These are phyloP conservation scores for Cladosporium sp. DNA, from an alignment of 2,329 filamentous ascomycete genomes.

Conservation along the genomic window DNA sequence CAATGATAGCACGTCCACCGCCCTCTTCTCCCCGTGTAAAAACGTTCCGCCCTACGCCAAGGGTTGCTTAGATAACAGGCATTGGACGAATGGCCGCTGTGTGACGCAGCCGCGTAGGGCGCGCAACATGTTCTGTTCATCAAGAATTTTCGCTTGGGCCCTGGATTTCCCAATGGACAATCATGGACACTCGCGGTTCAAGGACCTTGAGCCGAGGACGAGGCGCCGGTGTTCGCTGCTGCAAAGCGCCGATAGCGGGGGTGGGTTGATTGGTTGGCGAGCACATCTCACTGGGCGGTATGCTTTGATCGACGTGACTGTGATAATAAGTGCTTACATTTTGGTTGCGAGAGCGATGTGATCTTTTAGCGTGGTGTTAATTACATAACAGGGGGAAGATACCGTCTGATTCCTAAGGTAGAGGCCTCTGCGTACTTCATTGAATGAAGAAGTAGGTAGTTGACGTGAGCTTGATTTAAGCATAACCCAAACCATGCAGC, in stretches of 20 bases:
- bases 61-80: not conserved
- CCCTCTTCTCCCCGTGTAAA: not conserved
- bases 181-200: not conserved
- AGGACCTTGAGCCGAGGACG: not conserved
- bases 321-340: too few relatives aligned
- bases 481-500: too few relatives aligned
- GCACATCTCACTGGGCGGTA: too few relatives aligned
- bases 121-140: not conserved
- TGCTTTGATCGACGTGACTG: too few relatives aligned
- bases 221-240: not conserved
- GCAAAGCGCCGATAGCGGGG: not conserved
- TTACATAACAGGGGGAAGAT: too few relatives aligned
- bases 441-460: too few relatives aligned
- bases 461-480: too few relatives aligned
- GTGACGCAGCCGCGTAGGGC: conserved; percentile 3
- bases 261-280: not conserved
- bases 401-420: too few relatives aligned
- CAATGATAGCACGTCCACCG: not conserved
- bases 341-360: too few relatives aligned
- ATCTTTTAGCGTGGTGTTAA: too few relatives aligned
- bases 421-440: too few relatives aligned
- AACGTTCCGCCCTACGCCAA: not conserved
- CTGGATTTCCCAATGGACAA: not conserved
- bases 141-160: not conserved
- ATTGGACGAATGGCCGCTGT: not conserved